phyloP scores from a whole-genome alignment of 768 basidiomycete genomes.

The Boletus tomentosulus region DNA sequence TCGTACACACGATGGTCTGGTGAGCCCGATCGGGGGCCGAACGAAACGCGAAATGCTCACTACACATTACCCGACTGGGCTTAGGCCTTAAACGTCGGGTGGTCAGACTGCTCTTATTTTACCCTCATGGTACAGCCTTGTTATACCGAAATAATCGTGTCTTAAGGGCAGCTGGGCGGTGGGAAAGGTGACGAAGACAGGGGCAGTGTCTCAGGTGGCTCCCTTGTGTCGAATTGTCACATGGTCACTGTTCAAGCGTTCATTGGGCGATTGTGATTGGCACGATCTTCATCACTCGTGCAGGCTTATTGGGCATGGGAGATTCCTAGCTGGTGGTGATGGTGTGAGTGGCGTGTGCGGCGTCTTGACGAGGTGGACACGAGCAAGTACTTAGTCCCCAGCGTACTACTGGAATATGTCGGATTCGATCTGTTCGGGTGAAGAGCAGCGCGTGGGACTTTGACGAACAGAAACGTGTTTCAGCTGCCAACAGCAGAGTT shows the following conservation, averaged over 20 bases:
- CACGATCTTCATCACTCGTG: neutral
- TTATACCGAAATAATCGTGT: no score
- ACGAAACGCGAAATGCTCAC: no score
- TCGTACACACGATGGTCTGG: neutral
- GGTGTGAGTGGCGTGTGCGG: neutral
- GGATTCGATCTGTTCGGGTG: no score
- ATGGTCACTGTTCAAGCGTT: neutral
- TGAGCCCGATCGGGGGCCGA: neutral
- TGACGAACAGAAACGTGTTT: neutral
- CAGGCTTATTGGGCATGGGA: no score
- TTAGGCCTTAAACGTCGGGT: no score
- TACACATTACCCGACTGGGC: no score
- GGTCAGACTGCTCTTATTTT: no score
- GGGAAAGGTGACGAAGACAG: neutral
- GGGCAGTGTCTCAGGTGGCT: neutral
- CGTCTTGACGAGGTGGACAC: neutral
- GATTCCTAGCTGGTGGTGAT: neutral
- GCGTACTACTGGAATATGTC: no score
- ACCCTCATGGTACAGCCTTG: no score
- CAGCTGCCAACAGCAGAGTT: neutral
- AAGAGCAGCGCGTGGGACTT: neutral
- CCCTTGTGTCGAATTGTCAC: neutral
- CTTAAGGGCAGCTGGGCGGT: no score
- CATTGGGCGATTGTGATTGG: neutral
- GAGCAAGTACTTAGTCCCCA: no score